Conservation (phyloP, 331 rosid genomes). For the Acacia concinna region DNA sequence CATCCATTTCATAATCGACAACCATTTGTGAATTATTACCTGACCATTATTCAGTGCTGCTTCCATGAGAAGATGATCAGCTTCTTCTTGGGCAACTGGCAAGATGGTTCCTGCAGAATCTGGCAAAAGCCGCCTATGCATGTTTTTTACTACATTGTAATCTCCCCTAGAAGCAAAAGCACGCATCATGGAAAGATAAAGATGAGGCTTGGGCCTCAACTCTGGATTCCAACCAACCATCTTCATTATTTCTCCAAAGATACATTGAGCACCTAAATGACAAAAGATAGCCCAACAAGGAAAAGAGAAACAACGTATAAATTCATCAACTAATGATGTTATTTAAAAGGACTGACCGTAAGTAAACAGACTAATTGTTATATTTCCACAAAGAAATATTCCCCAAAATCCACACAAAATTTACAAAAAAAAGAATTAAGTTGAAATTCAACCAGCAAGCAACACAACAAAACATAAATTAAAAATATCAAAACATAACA, state of each 20-base stretch:
- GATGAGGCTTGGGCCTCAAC: conserved; percentile 87
- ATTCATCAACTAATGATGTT: neutral
- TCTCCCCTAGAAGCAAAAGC: conserved; percentile 67
- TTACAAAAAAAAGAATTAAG: neutral
- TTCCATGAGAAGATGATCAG: conserved; percentile 92
- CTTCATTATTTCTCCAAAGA: conserved; percentile 81
- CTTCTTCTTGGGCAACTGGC: conserved; percentile 63
- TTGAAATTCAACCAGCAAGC: conserved; percentile 14
- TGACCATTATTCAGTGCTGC: conserved; percentile 71
- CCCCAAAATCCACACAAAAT: conserved; percentile 2
- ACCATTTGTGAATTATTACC: conserved; percentile 39
- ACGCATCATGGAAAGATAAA: conserved; percentile 87
- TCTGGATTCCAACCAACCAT: conserved; percentile 56
- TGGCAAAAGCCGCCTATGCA: conserved; percentile 69
- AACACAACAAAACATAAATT: neutral
- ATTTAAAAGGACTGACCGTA: conserved; percentile 20
- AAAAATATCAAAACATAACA: conserved; percentile 2
- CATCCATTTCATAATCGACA: conserved; percentile 2
- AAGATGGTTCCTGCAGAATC: conserved; percentile 72
- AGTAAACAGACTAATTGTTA: neutral
- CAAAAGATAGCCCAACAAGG: conserved; percentile 16
- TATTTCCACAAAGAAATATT: neutral
- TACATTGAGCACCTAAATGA: conserved; percentile 67
- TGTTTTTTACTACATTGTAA: conserved; percentile 51
- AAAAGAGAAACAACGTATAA: conserved; percentile 6